These are phyloP conservation scores for Trichoderma breve DNA, from an alignment of 2,329 filamentous ascomycete species.

Conservation along the genomic window DNA sequence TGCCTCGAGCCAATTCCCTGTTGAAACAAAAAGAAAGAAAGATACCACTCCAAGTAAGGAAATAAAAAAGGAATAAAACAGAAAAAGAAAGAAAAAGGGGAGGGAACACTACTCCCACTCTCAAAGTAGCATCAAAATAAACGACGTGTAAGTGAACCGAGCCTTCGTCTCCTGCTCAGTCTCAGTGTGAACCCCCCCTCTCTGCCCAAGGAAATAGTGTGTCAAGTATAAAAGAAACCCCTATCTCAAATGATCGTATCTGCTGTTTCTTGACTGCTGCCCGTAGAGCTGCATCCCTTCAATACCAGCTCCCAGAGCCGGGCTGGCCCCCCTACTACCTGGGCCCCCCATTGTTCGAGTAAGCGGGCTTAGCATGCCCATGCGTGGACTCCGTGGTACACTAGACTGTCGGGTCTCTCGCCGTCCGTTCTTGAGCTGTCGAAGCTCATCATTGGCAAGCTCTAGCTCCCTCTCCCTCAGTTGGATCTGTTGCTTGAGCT, in stretches of 20 bases:
- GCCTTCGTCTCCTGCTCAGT: background rate
- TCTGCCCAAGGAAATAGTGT: background rate
- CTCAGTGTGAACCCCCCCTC: background rate
- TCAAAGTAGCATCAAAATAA: background rate
- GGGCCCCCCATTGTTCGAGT: conserved; percentile 37
- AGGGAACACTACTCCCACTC: background rate
- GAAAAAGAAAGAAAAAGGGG: background rate
- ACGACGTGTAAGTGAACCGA: background rate
- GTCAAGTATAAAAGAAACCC: background rate
- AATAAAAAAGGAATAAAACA: background rate
- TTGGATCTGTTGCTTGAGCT: conserved; percentile 42
- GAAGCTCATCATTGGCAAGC: conserved; percentile 48
- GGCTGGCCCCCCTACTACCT: conserved; percentile 51
- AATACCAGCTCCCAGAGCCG: conserved; percentile 37
- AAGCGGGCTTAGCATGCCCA: conserved; percentile 52
- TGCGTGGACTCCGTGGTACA: conserved; percentile 57
- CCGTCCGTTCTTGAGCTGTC: conserved; percentile 46
- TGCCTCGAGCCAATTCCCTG: background rate
- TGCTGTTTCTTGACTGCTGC: conserved; percentile 38
- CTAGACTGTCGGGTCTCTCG: conserved; percentile 56
- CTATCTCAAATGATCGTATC: conserved; percentile 44
- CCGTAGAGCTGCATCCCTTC: conserved; percentile 43
- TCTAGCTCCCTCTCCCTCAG: conserved; percentile 54
- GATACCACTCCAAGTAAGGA: background rate
- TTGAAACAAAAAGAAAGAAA: background rate